Percentiles rank a stretch among this genome's conserved stretches.
Conservation (phyloP, 148 eudicot genomes). For the Beta vulgaris region DNA sequence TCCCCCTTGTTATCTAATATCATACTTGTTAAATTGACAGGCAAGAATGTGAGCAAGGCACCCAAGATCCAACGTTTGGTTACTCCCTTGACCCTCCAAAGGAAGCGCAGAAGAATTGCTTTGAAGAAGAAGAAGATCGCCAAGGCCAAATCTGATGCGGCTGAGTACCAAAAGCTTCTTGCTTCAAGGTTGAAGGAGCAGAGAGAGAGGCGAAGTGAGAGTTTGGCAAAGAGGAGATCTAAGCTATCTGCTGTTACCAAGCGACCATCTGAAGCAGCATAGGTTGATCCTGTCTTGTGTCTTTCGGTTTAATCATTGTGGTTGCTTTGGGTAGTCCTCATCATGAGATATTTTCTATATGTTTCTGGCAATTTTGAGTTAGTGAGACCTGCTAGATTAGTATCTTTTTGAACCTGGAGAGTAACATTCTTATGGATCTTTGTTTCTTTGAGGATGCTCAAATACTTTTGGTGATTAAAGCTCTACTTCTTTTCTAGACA, state of each 20-base stretch:
- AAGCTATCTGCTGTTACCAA: slow-evolving; percentile 39
- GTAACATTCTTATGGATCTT: not conserved
- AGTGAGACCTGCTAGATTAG: slow-evolving; percentile 13
- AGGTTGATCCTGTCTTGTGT: not conserved
- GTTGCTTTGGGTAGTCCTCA: not conserved
- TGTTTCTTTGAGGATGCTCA: not conserved
- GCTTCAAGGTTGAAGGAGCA: slow-evolving; percentile 48
- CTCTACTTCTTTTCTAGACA: too few species aligned
- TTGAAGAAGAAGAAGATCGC: slow-evolving; percentile 79
- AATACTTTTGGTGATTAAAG: too few species aligned
- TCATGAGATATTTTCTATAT: not conserved
- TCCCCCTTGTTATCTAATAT: not conserved
- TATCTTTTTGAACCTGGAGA: not conserved
- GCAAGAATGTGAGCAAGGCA: slow-evolving; percentile 78
- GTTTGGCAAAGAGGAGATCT: slow-evolving; percentile 48
- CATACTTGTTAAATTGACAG: slow-evolving; percentile 21
- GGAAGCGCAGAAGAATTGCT: slow-evolving; percentile 87
- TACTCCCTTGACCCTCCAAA: slow-evolving; percentile 82
- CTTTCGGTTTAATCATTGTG: not conserved
- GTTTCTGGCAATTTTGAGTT: slow-evolving; percentile 11
- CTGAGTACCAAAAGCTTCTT: slow-evolving; percentile 51
- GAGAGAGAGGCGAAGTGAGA: slow-evolving; percentile 46
- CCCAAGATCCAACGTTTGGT: slow-evolving; percentile 88
- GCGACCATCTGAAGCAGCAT: slow-evolving; percentile 32
- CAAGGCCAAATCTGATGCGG: slow-evolving; percentile 48